A percentile compares a stretch with the other conserved stretches of the same genome.
phyloP scores from a whole-genome alignment of 345 rosid genomes.

The Linum trigynum region DNA sequence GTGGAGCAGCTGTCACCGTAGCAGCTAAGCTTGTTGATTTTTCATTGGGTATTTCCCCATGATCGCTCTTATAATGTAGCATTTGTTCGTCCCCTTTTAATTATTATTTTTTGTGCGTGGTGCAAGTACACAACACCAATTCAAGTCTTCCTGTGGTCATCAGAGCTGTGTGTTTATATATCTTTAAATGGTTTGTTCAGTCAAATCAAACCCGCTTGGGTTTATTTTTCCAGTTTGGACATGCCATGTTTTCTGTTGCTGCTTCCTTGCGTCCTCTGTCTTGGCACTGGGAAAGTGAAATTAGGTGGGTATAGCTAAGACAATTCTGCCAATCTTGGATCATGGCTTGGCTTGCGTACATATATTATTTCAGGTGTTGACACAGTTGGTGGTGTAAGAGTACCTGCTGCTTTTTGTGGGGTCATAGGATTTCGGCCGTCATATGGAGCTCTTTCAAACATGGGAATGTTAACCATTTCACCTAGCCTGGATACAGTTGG shows the following conservation, averaged over 20 bases:
- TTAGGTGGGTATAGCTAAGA: not conserved
- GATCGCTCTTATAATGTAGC: not conserved
- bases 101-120: not conserved
- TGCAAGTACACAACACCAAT: too few relatives aligned
- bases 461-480: slow-evolving; percentile 58
- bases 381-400: slow-evolving; percentile 82
- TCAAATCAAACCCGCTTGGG: too few relatives aligned
- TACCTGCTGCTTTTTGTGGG: slow-evolving; percentile 83
- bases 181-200: too few relatives aligned
- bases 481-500: slow-evolving; percentile 82
- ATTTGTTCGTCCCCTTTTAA: not conserved
- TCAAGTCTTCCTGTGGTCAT: too few relatives aligned
- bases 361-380: slow-evolving; percentile 57
- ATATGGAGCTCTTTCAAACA: slow-evolving; percentile 52
- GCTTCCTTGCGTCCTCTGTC: not conserved
- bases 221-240: not conserved
- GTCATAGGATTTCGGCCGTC: slow-evolving; percentile 78
- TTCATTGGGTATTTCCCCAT: slow-evolving; percentile 44
- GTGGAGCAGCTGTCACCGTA: slow-evolving; percentile 93
- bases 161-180: too few relatives aligned
- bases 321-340: not conserved
- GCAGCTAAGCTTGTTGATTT: slow-evolving; percentile 82
- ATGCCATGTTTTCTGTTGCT: not conserved
- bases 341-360: not conserved
- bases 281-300: not conserved